Base-by-base conservation (phyloP, 2,329 filamentous ascomycete species). In the Rasamsonia emersonii region DNA sequence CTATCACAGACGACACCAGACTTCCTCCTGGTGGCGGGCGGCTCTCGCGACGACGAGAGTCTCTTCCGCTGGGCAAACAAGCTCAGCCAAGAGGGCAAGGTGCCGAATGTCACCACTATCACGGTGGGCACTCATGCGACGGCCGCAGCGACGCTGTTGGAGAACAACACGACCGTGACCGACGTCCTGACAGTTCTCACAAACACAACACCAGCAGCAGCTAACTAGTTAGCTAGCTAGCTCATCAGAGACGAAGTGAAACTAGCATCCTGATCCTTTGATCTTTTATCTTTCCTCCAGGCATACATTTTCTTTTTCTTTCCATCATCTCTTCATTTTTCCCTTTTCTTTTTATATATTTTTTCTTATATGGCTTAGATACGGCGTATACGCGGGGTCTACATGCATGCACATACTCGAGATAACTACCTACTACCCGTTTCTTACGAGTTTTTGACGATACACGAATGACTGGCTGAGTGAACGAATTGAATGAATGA, bases 11-110 rank as follows among this genome's bases (percentile, higher is more conserved):
- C 73, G 18, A 64, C 65, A 25, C 71, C 85, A 1, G 84, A 94
- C 51, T 95, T 94, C 55, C 59, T 96, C 33, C 79, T 94, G 64
- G 82, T 93, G 5, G 76, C 86, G 15, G 88, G 89, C 21, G 85
- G 94, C 49, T 84, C 86, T 17, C 77, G 88, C 16, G 86, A 91
- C 47, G 86, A 94, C 43, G 88, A 95, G 52, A 79, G 82, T 50
- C 78, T 94, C 21, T 95, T 93, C 63, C 79, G 78, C 40, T 96
- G 88, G 89, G 89, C 88, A n/a, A 93, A 94, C 60, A 65, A 72
- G 16, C 63, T 93, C 7, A 67, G 67, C 11, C 66, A 71, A 4
- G 61, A 70, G 3, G 66, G 69, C 8, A 58, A 61, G 3, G 70
- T 85, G 26, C 59, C 75, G 36, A 68, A 83, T 32, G 84, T 93